Evolutionary conservation across 1,284 basidiomycete species (phyloP).

Genomic region (Rugosomyces carneus): DNA sequence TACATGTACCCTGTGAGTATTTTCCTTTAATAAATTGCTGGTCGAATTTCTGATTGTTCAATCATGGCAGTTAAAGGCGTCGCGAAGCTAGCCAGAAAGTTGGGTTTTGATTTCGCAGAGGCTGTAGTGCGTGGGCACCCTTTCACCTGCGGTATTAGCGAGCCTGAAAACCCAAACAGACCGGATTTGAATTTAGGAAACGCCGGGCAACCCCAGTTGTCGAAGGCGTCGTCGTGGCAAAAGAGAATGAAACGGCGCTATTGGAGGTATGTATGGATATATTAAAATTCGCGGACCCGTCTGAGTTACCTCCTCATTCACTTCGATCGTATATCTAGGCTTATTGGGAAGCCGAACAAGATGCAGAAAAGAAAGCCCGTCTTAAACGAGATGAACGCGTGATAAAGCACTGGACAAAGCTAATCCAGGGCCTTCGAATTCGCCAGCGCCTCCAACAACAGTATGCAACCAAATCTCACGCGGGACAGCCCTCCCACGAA

Average conservation of each 20-base stretch:
- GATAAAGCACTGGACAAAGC: slow-evolving; percentile 83
- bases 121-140: slow-evolving; percentile 64
- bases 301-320: slow-evolving; percentile 10
- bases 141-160: slow-evolving; percentile 11
- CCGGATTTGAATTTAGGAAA: slow-evolving; percentile 94
- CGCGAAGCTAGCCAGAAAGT: slow-evolving; percentile 82
- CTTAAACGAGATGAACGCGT: slow-evolving; percentile 76
- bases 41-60: slow-evolving; percentile 5
- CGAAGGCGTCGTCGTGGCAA: slow-evolving; percentile 83
- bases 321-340: slow-evolving; percentile 53
- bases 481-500: slow-evolving; percentile 18
- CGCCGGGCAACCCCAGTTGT: slow-evolving; percentile 81
- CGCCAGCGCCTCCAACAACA: slow-evolving; percentile 77
- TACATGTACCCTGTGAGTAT: slow-evolving; percentile 79
- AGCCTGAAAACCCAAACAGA: slow-evolving; percentile 31
- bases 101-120: slow-evolving; percentile 89
- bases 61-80: slow-evolving; percentile 69
- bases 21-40: slow-evolving; percentile 6
- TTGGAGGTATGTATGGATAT: slow-evolving; percentile 57
- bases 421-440: slow-evolving; percentile 86
- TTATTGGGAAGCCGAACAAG: slow-evolving; percentile 77
- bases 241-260: slow-evolving; percentile 72
- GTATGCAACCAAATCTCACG: slow-evolving; percentile 48
- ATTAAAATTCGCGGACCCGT: slow-evolving; percentile 6
- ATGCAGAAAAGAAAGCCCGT: slow-evolving; percentile 72